A percentile compares a stretch with the other conserved stretches of the same genome.
Conservation (phyloP, 805 yeast species). For the Tetrapisispora arboricola region DNA sequence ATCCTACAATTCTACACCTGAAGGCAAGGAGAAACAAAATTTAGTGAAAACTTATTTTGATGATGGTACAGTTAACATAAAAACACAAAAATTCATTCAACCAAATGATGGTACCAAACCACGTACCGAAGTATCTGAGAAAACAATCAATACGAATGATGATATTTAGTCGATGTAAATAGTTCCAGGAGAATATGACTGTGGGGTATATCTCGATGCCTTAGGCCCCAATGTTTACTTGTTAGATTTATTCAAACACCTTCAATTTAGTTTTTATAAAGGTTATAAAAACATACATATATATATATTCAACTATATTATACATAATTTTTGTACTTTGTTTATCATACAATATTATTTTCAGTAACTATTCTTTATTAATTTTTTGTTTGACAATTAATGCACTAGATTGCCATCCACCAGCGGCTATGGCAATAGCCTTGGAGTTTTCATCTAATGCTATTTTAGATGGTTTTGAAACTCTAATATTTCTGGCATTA, state of each 20-base stretch:
- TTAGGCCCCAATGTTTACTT: no score
- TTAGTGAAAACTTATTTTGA: conserved; percentile 30
- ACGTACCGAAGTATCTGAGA: conserved; percentile 23
- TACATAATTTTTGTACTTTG: no score
- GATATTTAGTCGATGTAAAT: no score
- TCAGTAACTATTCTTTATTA: background rate
- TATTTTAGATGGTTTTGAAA: conserved; percentile 36
- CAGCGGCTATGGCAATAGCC: conserved; percentile 56
- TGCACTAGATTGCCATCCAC: conserved; percentile 77
- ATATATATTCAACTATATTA: no score
- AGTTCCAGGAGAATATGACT: no score
- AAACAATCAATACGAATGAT: conserved; percentile 10
- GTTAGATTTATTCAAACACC: no score
- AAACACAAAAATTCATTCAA: conserved; percentile 30
- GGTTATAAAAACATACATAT: no score
- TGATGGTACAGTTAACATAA: conserved; percentile 35
- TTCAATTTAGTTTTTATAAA: no score
- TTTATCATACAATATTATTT: no score
- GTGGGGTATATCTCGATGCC: no score
- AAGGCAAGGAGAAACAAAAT: conserved; percentile 37
- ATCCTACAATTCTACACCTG: conserved; percentile 29
- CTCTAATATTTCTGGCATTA: conserved; percentile 22
- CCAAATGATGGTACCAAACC: conserved; percentile 33
- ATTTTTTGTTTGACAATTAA: conserved; percentile 28
- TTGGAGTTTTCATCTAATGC: conserved; percentile 30